phyloP scores from a whole-genome alignment of 305 asterid genomes.

The Fraxinus latifolia region DNA sequence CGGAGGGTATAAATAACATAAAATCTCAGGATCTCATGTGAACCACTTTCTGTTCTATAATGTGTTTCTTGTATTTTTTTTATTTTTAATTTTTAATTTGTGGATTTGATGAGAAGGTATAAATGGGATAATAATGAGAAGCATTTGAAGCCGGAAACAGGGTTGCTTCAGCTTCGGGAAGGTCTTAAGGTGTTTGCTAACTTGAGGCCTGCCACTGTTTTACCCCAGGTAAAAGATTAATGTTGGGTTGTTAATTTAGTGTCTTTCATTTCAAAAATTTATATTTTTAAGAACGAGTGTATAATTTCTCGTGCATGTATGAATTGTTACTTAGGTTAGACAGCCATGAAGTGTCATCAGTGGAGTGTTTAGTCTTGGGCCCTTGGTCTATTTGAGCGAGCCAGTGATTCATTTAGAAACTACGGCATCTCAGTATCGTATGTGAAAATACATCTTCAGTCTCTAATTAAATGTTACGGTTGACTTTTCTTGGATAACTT shows the following conservation, averaged over 20 bases:
- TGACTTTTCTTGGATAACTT: not conserved
- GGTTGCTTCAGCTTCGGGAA: constrained; percentile 90
- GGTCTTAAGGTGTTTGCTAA: constrained; percentile 93
- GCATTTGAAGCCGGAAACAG: constrained; percentile 94
- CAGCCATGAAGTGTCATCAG: not conserved
- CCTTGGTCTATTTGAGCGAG: not conserved
- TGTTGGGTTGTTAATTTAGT: not conserved
- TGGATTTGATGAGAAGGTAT: constrained; percentile 48
- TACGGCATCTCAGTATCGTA: not conserved
- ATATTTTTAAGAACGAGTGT: constrained; percentile 2
- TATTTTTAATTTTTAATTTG: not conserved
- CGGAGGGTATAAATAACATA: constrained; percentile 66
- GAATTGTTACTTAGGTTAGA: not conserved
- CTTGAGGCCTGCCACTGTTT: constrained; percentile 90
- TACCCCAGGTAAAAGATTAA: constrained; percentile 63
- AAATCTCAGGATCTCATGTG: not conserved
- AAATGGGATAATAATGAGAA: constrained; percentile 96
- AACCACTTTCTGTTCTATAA: not conserved
- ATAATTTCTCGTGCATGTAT: not conserved
- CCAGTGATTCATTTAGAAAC: not conserved
- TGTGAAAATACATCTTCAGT: not conserved
- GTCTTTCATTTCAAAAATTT: not conserved
- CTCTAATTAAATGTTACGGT: not conserved
- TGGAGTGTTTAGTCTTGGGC: not conserved
- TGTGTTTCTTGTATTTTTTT: not conserved